Base-by-base conservation (phyloP, 192 early-diverging fungal species). In the Linnemannia schmuckeri region DNA sequence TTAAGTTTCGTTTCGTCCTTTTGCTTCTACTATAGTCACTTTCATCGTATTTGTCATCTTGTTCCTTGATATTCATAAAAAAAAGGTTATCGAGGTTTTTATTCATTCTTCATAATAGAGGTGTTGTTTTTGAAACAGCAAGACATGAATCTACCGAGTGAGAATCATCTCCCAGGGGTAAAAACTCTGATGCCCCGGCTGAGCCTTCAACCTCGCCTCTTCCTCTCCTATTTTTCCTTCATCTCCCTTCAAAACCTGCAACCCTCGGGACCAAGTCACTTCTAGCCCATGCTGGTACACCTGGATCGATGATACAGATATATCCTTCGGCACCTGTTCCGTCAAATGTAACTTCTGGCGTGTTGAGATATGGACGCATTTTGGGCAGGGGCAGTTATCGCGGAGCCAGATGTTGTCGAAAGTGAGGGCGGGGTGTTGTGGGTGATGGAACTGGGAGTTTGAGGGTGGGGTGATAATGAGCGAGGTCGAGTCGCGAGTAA, bases 321-420 rank as follows among this genome's bases (percentile, higher is more conserved):
- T 89, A 76, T 91, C 85, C 6, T 88, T 40, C 4, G 88, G 88
- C 41, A 93, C 78, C 38, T 93, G 82, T 13, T 88, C 86, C 20
- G 78, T 89, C 0, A 89, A 89, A 69, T 93, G 92, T 10, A 93
- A 72, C 73, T 93, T 93, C 61, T 93, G 92, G 0, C 79, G 82
- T 44, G 74, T 93, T 17, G 79, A 69, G 9, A 91, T 88, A 44
- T 93, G 90, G 41, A 93, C 41, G 77, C 92, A 93, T 8, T 55
- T 42, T 8, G 90, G 68, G 41, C 92, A 93, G 27, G 77, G 91
- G 68, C 92, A 93, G 70, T 93, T 92, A 76, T 93, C 92, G 49
- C 92, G 74, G 42, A 93, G 90, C 92, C 92, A 93, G n/a, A 24
- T 33, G 30, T 66, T 30, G 10, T 66, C 61, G 30, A 66, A 10